A percentile compares a stretch with the other conserved stretches of the same genome.
Conservation (phyloP, 73 alveolate species). For the Effrenium voratum region DNA sequence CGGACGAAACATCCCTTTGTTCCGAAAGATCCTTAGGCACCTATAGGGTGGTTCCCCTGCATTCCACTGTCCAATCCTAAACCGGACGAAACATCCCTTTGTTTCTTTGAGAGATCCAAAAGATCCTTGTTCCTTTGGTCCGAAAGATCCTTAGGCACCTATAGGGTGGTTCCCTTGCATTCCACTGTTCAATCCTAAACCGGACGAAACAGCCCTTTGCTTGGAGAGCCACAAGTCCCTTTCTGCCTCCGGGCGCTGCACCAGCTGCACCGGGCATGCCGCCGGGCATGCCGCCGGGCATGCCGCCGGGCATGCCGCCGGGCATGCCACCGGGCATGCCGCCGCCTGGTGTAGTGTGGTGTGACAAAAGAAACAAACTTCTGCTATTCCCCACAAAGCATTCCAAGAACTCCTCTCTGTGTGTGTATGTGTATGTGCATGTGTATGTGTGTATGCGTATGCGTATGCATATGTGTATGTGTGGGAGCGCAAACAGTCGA, state of each 20-base stretch:
- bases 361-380: not conserved
- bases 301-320: constrained; percentile 22
- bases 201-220: not conserved
- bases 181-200: not conserved
- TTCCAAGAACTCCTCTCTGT: not conserved
- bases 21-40: too few species aligned
- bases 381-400: not conserved
- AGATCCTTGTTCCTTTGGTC: too few species aligned
- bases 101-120: too few species aligned
- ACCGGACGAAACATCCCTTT: too few species aligned
- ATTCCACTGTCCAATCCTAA: too few species aligned
- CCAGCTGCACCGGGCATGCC: not conserved
- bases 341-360: not conserved
- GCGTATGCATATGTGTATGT: too few species aligned
- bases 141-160: too few species aligned
- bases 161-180: not conserved
- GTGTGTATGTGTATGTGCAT: not conserved
- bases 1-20: too few species aligned
- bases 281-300: constrained; percentile 18
- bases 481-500: too few species aligned
- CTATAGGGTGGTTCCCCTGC: too few species aligned
- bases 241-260: not conserved
- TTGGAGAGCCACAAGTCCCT: not conserved
- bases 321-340: constrained; percentile 14
- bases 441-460: too few species aligned